Evolutionary conservation across 2,329 filamentous ascomycete genomes (phyloP).

Genomic region (Lojkania enalia): DNA sequence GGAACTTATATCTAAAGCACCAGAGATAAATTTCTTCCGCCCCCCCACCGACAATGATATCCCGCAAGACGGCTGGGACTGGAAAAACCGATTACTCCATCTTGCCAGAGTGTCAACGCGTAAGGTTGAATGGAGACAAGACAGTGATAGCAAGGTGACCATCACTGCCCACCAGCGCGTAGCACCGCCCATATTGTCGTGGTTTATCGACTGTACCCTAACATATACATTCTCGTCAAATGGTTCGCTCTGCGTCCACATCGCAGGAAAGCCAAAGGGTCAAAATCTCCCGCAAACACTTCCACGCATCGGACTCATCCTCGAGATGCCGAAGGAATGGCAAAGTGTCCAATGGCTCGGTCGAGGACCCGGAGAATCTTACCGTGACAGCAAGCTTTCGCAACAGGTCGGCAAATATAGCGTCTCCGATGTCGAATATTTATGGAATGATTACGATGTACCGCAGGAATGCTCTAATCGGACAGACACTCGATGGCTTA

Average conservation of each 20-base stretch:
- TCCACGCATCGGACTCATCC: constrained; percentile 64
- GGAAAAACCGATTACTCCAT: constrained; percentile 49
- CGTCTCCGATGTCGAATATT: constrained; percentile 48
- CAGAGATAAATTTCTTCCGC: constrained; percentile 61
- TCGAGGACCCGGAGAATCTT: constrained; percentile 66
- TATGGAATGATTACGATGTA: constrained; percentile 65
- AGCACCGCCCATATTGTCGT: constrained; percentile 63
- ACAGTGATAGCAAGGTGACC: constrained; percentile 28
- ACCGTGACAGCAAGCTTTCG: constrained; percentile 66
- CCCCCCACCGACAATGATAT: constrained; percentile 68
- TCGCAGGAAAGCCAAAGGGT: constrained; percentile 50
- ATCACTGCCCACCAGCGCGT: constrained; percentile 55
- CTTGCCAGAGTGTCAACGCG: constrained; percentile 31
- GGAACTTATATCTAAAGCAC: constrained; percentile 36
- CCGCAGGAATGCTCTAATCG: constrained; percentile 71
- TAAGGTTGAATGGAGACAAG: constrained; percentile 43
- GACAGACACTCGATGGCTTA: constrained; percentile 62
- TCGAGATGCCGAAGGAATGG: constrained; percentile 55
- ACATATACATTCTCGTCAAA: constrained; percentile 56
- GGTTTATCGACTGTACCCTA: constrained; percentile 48
- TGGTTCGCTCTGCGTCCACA: constrained; percentile 53
- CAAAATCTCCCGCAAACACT: constrained; percentile 59
- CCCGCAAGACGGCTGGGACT: constrained; percentile 59
- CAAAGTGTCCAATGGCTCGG: constrained; percentile 63
- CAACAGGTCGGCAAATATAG: constrained; percentile 58